Base-by-base conservation (phyloP, 139 green algal genomes). In the Chlamydomonas sphaeroides region DNA sequence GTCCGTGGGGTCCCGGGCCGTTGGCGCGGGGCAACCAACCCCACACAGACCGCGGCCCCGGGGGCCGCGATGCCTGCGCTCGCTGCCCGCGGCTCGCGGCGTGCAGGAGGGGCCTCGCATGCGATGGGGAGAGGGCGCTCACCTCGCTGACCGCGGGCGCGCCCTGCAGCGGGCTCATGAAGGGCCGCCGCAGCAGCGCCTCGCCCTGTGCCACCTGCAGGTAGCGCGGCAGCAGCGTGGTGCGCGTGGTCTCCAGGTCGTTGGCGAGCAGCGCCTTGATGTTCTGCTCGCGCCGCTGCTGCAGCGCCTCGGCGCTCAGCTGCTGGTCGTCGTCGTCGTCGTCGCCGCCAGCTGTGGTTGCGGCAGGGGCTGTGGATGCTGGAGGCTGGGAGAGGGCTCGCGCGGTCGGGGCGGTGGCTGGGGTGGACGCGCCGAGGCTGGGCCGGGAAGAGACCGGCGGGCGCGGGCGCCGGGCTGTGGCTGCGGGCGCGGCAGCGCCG, bases 211-310 rank as follows among this genome's bases (percentile, higher is more conserved):
- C 11, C 45, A 53, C 83, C 25, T 56, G 79, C 26, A 97, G 85
- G 33, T 93, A 87, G 33, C 92, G 91, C 20, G 93, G 91, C 71
- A 96, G 70, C 39, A 96, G 41, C 26, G 94, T 82, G 69, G 87
- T 68, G 1, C 93, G 86, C 11, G 75, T 45, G 7, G 92, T 80
- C 41, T 93, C 41, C 67, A 96, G 85, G 26, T 14, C 45, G 73
- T 92, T 89, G 70, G 39, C 84, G 26, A 95, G 49, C 33, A 95
- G 72, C 0, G 92, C 92, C 49, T 83, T 79, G 67, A 96, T 91
- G 76, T 96, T 96, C 5, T 81, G 85, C 72, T 86, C 85, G 3
- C 90, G 45, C 56, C 74, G 76, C 62, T 28, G 32, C 63, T 74
- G 76, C 62, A 74, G 53, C 25, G 42, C 67, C 39, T n/a, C 68